phyloP scores from a whole-genome alignment of 768 basidiomycete species.

The Phanerochaete carnosa region DNA sequence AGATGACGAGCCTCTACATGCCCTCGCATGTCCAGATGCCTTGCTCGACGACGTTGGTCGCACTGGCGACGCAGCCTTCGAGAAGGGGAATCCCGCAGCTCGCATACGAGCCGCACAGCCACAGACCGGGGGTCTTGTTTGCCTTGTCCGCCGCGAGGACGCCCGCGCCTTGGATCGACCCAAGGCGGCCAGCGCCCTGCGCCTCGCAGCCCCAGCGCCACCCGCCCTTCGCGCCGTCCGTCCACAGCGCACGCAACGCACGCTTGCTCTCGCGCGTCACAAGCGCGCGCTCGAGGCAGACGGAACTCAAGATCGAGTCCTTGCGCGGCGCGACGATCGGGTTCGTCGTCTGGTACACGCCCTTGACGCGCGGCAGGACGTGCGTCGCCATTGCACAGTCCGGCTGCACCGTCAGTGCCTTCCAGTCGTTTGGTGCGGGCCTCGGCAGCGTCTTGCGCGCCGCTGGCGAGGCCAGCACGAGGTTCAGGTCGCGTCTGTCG shows the following conservation, averaged over 20 bases:
- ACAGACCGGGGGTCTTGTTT: constrained; percentile 42
- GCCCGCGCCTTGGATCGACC: constrained; percentile 49
- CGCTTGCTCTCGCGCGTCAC: constrained; percentile 47
- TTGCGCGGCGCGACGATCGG: constrained; percentile 53
- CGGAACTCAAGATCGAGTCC: constrained; percentile 50
- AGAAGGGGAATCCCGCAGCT: constrained; percentile 71
- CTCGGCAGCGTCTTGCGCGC: background rate
- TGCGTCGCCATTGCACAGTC: constrained; percentile 74
- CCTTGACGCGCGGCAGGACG: constrained; percentile 38
- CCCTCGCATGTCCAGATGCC: constrained; percentile 23
- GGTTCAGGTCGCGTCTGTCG: constrained; percentile 67
- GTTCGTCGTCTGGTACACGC: constrained; percentile 72
- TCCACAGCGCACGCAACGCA: constrained; percentile 45
- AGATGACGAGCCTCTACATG: background rate
- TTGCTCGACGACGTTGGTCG: constrained; percentile 46
- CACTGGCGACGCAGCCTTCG: constrained; percentile 78
- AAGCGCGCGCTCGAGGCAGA: constrained; percentile 62
- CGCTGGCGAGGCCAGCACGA: constrained; percentile 33
- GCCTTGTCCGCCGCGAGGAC: background rate
- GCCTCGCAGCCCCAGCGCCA: constrained; percentile 44
- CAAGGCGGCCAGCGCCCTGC: constrained; percentile 35
- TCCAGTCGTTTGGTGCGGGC: background rate
- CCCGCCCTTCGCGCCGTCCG: constrained; percentile 21
- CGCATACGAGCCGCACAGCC: constrained; percentile 73
- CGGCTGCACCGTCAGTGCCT: constrained; percentile 33